Base-by-base conservation (phyloP, 2,329 filamentous ascomycete species). In the Colletotrichum kahawae region DNA sequence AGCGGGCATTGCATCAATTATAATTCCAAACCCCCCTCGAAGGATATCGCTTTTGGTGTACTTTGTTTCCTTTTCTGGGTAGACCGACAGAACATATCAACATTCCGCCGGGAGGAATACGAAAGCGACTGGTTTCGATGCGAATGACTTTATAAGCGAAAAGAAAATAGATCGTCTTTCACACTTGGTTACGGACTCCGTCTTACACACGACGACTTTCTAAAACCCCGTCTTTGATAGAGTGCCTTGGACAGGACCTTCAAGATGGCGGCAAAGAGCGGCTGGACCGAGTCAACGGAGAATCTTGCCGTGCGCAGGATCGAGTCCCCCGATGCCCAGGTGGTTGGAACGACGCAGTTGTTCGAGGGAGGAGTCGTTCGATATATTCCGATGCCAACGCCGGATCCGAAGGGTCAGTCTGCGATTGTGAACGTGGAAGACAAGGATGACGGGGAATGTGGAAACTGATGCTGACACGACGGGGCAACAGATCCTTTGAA, bases 321-420 rank as follows among this genome's bases (percentile, higher is more conserved):
- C 36, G 78, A 78, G 67, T 66, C 75, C 33, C 71, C 75, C n/a
- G 77, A 78, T 66, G 76, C 75, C 70, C 70, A 78, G 67, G 79
- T 80, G 34, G 77, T 80, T 34, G 79, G 79, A 34, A 79, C 79
- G 24, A 77, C 77, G 31, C 77, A 79, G 72, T 70, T 80, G 59
- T 80, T 79, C 65, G 74, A 78, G 48, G 71, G 71, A 48, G 65
- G 59, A 54, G 63, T 74, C 59, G 77, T 78, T 21, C 78, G 77
- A 62, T 80, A 70, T 71, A 70, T 80, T 16, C 79, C 79, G n/a
- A 81, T 79, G 75, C 82, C 82, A 7, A 80, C 79, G 14, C 80
- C 81, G 29, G 79, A 83, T 70, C 81, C 82, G 3, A 83, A 81
- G 75, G 82, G 79, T 79, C 54, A 67, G 65, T 67, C 34, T 18